A percentile compares a stretch with the other conserved stretches of the same genome.
phyloP scores from a whole-genome alignment of 2,329 filamentous ascomycete genomes.

The Leptosphaerulina australis region DNA sequence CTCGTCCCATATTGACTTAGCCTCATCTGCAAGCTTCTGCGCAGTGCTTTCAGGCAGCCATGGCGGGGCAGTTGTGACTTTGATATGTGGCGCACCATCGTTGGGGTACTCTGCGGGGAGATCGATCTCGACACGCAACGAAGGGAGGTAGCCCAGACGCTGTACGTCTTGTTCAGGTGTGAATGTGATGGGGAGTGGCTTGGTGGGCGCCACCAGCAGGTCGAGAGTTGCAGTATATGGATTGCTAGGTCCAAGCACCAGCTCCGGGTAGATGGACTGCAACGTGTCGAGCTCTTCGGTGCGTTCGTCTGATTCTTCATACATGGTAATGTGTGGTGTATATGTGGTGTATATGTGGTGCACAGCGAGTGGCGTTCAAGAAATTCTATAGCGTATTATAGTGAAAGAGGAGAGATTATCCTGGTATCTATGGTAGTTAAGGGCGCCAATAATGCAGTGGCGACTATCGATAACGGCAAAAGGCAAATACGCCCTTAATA shows the following conservation, averaged over 20 bases:
- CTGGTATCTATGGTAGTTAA: too few species aligned
- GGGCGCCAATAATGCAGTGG: slow-evolving; percentile 13
- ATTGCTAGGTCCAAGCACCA: slow-evolving; percentile 55
- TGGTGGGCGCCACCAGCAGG: slow-evolving; percentile 60
- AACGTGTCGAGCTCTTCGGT: slow-evolving; percentile 65
- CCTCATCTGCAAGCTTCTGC: slow-evolving; percentile 55
- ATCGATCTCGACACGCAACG: slow-evolving; percentile 59
- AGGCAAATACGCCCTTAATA: slow-evolving; percentile 19
- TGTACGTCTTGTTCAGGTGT: slow-evolving; percentile 49
- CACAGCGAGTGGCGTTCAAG: not conserved
- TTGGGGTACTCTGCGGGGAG: slow-evolving; percentile 64
- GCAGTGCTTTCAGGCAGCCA: slow-evolving; percentile 60
- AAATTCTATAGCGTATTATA: too few species aligned
- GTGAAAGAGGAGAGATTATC: too few species aligned
- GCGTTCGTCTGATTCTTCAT: slow-evolving; percentile 60
- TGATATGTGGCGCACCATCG: slow-evolving; percentile 57
- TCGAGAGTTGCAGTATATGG: slow-evolving; percentile 58
- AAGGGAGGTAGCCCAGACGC: slow-evolving; percentile 61
- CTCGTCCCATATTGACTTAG: slow-evolving; percentile 63
- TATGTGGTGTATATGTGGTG: not conserved
- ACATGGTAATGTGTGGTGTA: slow-evolving; percentile 29
- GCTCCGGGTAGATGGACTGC: slow-evolving; percentile 67
- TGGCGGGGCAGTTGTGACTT: slow-evolving; percentile 55
- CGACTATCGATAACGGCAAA: slow-evolving; percentile 20
- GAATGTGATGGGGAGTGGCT: slow-evolving; percentile 52